phyloP scores from a whole-genome alignment of 164 flowering plant genomes.

The Annona cherimola region DNA sequence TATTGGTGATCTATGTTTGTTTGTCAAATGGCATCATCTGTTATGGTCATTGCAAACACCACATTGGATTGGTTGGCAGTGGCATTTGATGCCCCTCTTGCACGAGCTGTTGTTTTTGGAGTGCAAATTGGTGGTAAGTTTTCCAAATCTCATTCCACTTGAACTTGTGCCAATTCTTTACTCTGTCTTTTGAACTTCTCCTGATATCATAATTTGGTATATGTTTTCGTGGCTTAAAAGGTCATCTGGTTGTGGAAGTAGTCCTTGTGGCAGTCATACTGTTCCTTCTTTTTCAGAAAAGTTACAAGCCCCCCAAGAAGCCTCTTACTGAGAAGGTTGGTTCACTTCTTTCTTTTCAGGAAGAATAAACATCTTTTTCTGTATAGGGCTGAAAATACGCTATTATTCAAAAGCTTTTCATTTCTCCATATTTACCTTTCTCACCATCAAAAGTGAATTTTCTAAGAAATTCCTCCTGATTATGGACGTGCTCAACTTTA shows the following conservation, averaged over 20 bases:
- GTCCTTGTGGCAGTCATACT: slow-evolving; percentile 71
- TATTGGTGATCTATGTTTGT: background rate
- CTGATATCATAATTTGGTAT: background rate
- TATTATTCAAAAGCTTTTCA: background rate
- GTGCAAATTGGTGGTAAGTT: slow-evolving; percentile 69
- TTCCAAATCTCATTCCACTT: background rate
- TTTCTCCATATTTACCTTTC: background rate
- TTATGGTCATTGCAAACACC: slow-evolving; percentile 16
- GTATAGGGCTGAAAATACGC: background rate
- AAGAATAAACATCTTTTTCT: background rate
- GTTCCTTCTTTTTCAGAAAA: slow-evolving; percentile 71
- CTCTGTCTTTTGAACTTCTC: background rate
- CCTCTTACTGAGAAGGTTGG: slow-evolving; percentile 71
- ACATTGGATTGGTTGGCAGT: slow-evolving; percentile 43
- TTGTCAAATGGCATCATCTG: background rate
- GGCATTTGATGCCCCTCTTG: slow-evolving; percentile 59
- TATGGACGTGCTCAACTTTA: too few species aligned
- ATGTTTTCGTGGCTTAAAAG: slow-evolving; percentile 30
- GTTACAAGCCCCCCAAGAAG: slow-evolving; percentile 93
- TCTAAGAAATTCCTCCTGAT: too few species aligned
- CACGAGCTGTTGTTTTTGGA: slow-evolving; percentile 84
- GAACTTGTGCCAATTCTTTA: background rate
- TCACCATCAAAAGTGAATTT: too few species aligned
- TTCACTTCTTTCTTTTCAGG: background rate
- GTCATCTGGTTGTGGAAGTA: slow-evolving; percentile 83